Base-by-base conservation (phyloP, 371 early-diverging fungal species). In the Basidiobolus meristosporus region DNA sequence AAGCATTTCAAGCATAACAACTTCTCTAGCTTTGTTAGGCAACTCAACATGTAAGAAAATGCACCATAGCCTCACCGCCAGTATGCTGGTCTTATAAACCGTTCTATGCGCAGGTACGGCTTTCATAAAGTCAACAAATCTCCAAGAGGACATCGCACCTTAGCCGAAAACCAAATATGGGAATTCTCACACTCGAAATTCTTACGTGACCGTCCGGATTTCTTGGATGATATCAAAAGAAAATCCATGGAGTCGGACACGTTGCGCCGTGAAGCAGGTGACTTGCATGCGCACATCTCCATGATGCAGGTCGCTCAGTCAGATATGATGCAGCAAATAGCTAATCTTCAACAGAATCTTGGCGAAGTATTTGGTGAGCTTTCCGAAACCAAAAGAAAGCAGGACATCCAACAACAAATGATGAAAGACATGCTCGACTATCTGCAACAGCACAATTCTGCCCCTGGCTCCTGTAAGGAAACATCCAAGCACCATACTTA, bases 121-220 rank as follows among this genome's bases (percentile, higher is more conserved):
- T 87, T 87, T 46, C 83, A 83, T 62, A 88, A 88, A 48, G 70
- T 83, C 45, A 88, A 77, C 68, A 68, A 82, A 56, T 68, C 80
- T 35, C 82, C 84, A 7, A 64, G 87, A 38, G 88, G 88, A 1
- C 77, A 79, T 47, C 73, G 83, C 21, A 79, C 75, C 17, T 49
- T 70, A 37, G 76, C 76, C 5, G 86, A 82, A 48, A 80, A 81
- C 53, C 84, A 85, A 54, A 72, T 84, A 48, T 90, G 90, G 90
- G 88, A 87, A 57, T 90, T 90, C 54, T 82, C 81, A 34, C 88
- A 90, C 48, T 65, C 77, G 40, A 77, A 80, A 45, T 90, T 90
- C 45, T 40, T 78, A 26, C 68, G 80, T 37, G 80, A 72, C 39
- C 70, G 77, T 7, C 74, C 77, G 15, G 85, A 86, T 46, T 59